phyloP scores from a whole-genome alignment of 2,329 filamentous ascomycete species.

The Alternaria conjuncta region DNA sequence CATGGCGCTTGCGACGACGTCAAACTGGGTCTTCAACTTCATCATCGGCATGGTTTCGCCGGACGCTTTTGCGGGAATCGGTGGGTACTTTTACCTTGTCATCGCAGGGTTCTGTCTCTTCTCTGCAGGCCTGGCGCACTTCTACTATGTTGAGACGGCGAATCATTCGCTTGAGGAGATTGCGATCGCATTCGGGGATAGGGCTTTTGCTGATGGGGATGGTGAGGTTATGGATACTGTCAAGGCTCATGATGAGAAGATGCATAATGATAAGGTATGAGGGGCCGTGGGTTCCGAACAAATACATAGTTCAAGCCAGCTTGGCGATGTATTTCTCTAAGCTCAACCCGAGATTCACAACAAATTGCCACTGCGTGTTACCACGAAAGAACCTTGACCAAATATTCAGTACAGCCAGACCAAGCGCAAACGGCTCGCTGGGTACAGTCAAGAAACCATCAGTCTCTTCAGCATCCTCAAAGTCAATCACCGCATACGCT shows the following conservation, averaged over 20 bases:
- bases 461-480: slow-evolving; percentile 24
- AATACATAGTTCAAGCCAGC: neutral
- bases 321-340: slow-evolving; percentile 38
- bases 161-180: slow-evolving; percentile 49
- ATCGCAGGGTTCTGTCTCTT: slow-evolving; percentile 41
- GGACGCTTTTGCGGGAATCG: slow-evolving; percentile 51
- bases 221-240: slow-evolving; percentile 23
- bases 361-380: slow-evolving; percentile 58
- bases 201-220: slow-evolving; percentile 45
- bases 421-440: slow-evolving; percentile 41
- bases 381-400: slow-evolving; percentile 58
- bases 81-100: slow-evolving; percentile 53
- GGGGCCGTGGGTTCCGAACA: too few species aligned
- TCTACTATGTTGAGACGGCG: slow-evolving; percentile 54
- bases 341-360: slow-evolving; percentile 54
- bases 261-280: slow-evolving; percentile 3
- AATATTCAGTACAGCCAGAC: slow-evolving; percentile 53
- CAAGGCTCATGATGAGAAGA: slow-evolving; percentile 16
- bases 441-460: slow-evolving; percentile 18
- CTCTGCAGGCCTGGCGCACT: slow-evolving; percentile 40
- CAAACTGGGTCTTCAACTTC: slow-evolving; percentile 51
- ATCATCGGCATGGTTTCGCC: slow-evolving; percentile 52
- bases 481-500: slow-evolving; percentile 49
- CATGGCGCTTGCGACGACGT: slow-evolving; percentile 50
- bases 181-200: slow-evolving; percentile 52